Percentiles rank a stretch among this genome's conserved stretches.
Evolutionary conservation across 768 basidiomycete species (phyloP).

Genomic region (Hypsizygus marmoreus): DNA sequence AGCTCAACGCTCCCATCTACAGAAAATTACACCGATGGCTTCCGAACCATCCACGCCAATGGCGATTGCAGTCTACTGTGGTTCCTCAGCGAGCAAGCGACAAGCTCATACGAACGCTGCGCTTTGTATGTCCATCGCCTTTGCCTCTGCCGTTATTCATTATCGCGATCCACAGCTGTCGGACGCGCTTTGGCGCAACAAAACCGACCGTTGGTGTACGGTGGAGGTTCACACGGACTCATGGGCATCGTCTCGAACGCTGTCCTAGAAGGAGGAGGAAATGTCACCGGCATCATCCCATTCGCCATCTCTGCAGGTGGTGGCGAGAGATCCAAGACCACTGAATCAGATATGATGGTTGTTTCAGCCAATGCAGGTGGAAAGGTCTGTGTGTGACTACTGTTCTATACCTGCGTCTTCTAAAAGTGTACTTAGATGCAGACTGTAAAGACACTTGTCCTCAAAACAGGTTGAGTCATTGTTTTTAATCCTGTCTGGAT

Average conservation of each 20-base stretch:
- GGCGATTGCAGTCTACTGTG: conserved; percentile 81
- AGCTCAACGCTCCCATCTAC: background rate
- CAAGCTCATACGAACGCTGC: conserved; percentile 70
- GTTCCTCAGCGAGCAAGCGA: conserved; percentile 66
- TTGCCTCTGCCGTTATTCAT: conserved; percentile 2
- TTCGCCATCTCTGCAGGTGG: conserved; percentile 70
- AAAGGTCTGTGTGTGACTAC: conserved; percentile 20
- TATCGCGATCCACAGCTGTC: conserved; percentile 50
- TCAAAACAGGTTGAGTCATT: background rate
- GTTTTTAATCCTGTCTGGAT: conserved; percentile 1
- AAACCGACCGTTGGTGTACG: conserved; percentile 76
- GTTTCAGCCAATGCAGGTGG: conserved; percentile 23
- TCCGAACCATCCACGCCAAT: too few relatives aligned
- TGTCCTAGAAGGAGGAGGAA: conserved; percentile 65
- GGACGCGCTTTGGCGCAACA: conserved; percentile 69
- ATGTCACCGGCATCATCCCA: conserved; percentile 79
- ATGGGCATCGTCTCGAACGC: conserved; percentile 83
- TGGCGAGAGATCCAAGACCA: conserved; percentile 58
- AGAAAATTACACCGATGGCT: background rate
- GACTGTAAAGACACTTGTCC: too few relatives aligned
- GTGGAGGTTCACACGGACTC: conserved; percentile 80
- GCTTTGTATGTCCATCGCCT: conserved; percentile 49
- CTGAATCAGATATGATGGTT: conserved; percentile 19
- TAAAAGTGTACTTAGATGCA: conserved; percentile 13
- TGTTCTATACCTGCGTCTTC: background rate